phyloP scores from a whole-genome alignment of 2,329 filamentous ascomycete genomes.

The Blastomyces gilchristii region DNA sequence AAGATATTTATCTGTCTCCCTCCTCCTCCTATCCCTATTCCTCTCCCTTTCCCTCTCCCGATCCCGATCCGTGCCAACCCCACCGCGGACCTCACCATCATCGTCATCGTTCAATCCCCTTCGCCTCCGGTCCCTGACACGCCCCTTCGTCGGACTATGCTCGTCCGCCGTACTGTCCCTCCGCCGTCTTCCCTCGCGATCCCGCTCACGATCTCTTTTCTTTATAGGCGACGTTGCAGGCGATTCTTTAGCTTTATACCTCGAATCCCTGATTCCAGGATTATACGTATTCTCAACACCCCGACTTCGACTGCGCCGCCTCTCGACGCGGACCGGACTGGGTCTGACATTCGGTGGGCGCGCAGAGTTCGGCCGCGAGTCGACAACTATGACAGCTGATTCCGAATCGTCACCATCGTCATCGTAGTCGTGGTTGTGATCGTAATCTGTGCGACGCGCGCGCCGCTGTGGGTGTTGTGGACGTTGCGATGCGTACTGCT shows the following conservation, averaged over 20 bases:
- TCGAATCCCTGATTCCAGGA: constrained; percentile 17
- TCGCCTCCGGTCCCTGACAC: constrained; percentile 16
- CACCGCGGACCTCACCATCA: background rate
- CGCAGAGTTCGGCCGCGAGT: constrained; percentile 23
- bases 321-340: constrained; percentile 13
- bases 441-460: constrained; percentile 2
- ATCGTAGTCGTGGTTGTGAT: constrained; percentile 3
- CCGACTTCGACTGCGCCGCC: constrained; percentile 7
- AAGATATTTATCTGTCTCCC: constrained; percentile 14
- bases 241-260: constrained; percentile 28
- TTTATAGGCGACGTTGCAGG: constrained; percentile 29
- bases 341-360: constrained; percentile 21
- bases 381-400: constrained; percentile 18
- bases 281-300: constrained; percentile 12
- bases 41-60: constrained; percentile 16
- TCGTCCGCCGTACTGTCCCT: constrained; percentile 22
- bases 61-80: constrained; percentile 17
- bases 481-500: background rate
- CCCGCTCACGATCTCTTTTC: constrained; percentile 25
- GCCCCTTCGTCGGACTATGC: constrained; percentile 19
- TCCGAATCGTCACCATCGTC: constrained; percentile 11
- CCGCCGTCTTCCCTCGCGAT: constrained; percentile 25
- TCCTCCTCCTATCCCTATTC: constrained; percentile 12
- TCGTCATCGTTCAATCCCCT: constrained; percentile 20
- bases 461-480: background rate